These are phyloP conservation scores for Backusella tarrabulga DNA, from an alignment of 192 early-diverging fungal genomes.

Conservation along the genomic window DNA sequence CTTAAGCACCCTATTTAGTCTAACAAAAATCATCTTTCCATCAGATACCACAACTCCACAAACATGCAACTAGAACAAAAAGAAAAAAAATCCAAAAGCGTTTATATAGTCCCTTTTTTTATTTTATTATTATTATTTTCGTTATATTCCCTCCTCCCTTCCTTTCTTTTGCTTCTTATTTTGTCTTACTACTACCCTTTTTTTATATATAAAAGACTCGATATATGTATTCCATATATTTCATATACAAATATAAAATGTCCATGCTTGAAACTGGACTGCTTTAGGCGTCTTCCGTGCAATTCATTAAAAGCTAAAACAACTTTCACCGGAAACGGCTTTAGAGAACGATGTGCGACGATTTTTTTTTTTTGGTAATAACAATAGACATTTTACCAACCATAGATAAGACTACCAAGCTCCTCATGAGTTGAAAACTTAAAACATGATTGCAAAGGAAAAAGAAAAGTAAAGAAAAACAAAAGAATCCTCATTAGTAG, in stretches of 20 bases:
- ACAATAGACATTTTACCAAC: too few species aligned
- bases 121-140: background rate
- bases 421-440: too few species aligned
- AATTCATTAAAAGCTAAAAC: background rate
- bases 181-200: background rate
- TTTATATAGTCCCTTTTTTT: background rate
- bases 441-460: too few species aligned
- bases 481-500: too few species aligned
- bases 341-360: background rate
- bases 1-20: constrained; percentile 56
- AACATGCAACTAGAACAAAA: constrained; percentile 1
- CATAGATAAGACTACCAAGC: too few species aligned
- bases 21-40: constrained; percentile 28
- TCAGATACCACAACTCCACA: background rate
- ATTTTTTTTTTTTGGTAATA: background rate
- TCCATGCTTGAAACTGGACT: background rate
- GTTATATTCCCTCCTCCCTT: background rate
- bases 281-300: background rate
- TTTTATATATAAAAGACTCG: background rate
- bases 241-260: background rate
- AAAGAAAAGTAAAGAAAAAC: too few species aligned
- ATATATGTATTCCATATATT: background rate
- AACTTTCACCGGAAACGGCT: background rate
- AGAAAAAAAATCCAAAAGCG: background rate
- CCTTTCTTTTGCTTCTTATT: background rate